Evolutionary conservation across 2,329 filamentous ascomycete genomes (phyloP).

Genomic region (Alternaria postmessia): DNA sequence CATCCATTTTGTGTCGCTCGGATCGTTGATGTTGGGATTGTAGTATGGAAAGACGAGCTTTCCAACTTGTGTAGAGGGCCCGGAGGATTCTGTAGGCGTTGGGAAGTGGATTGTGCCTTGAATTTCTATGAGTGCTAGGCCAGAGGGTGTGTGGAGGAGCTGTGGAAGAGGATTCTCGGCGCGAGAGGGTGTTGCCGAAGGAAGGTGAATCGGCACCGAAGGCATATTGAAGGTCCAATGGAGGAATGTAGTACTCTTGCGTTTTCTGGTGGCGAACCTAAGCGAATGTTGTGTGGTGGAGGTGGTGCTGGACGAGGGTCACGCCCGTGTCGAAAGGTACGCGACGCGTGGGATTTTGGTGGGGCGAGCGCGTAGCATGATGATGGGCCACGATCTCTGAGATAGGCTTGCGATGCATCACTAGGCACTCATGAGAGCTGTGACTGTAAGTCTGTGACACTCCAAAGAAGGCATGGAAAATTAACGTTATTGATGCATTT

Average conservation of each 20-base stretch:
- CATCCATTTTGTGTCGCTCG: constrained; percentile 78
- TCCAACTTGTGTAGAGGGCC: constrained; percentile 66
- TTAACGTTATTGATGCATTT: neutral
- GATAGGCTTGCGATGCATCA: neutral
- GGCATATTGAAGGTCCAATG: constrained; percentile 34
- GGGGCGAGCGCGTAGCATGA: constrained; percentile 13
- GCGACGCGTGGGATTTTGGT: constrained; percentile 21
- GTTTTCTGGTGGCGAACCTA: neutral
- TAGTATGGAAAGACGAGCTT: constrained; percentile 82
- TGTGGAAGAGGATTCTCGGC: constrained; percentile 71
- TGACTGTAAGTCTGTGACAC: neutral
- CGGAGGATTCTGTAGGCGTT: constrained; percentile 56
- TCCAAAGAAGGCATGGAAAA: neutral
- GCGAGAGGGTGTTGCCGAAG: neutral
- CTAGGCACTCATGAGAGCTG: neutral
- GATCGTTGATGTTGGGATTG: constrained; percentile 56
- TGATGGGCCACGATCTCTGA: neutral
- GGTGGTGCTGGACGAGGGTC: neutral
- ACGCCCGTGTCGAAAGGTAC: constrained; percentile 1
- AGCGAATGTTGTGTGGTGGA: neutral
- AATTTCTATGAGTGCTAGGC: constrained; percentile 88
- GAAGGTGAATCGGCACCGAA: constrained; percentile 36
- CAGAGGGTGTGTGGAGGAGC: constrained; percentile 87
- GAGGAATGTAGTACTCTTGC: neutral
- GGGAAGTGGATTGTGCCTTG: constrained; percentile 90